Evolutionary conservation across 345 rosid species (phyloP).

Genomic region (sweet orange (Citrus sinensis)): DVS_A1.0 CM039163.1:49338001-49338500

Average conservation of each 20-base stretch:
- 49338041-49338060: constrained; percentile 28
- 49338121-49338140: constrained; percentile 46
- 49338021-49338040: constrained; percentile 56
- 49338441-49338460: background rate
- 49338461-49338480: background rate
- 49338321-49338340: constrained; percentile 18
- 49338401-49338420: background rate
- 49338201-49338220: background rate
- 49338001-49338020: constrained; percentile 31
- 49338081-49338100: constrained; percentile 21
- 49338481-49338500: background rate
- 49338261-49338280: background rate
- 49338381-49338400: background rate
- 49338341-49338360: background rate
- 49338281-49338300: background rate
- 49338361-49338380: no score
- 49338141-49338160: constrained; percentile 3
- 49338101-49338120: constrained; percentile 17
- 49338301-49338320: background rate
- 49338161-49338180: constrained; percentile 18
- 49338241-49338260: background rate
- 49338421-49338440: background rate
- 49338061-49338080: constrained; percentile 53
- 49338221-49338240: background rate
- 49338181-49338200: constrained; percentile 18